Evolutionary conservation across 352 stramenopile species (phyloP), one percentile per base, ranked within the genome.

Genomic region (Pythium phragmitis): DNA sequence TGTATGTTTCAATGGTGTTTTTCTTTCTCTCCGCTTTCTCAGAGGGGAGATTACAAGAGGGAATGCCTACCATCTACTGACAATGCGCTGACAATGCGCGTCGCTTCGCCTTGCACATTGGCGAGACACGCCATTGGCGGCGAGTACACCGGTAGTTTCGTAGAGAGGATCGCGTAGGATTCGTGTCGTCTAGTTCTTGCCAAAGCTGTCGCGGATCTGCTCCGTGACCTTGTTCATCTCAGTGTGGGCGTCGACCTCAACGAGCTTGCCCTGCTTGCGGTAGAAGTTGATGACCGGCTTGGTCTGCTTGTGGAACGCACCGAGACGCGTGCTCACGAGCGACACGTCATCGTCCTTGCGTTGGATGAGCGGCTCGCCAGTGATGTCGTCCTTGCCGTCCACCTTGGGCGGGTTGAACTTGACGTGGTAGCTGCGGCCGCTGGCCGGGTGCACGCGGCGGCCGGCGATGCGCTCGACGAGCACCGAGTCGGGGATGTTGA

Each of bases 331-430:
- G 45, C 85, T 77, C 33, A 99, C 76, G 50, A 93, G 98, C 41
- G 81, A 79, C 23, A 97, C 90, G 59, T 97, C 98, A 82, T 99
- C 97, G 82, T 99, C 97, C 70, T 96, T 96, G 71, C 97, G 88
- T 79, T 99, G 96, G 82, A 99, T 99, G 57, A 99, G 82, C 45
- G 88, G 70, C 70, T 99, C 97, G 46, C 94, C 93, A n/a, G 96
- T 99, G 48, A 98, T 62, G 75, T 99, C 97, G 76, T 96, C 87
- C 67, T 88, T 87, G 63, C 76, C 83, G 1, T 74, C 74, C 14
- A 88, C 84, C 83, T 98, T 97, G 30, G 97, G 97, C 51, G 96
- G 96, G 65, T 96, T 96, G 80, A 98, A 99, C 87, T 98, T 98
- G 63, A 98, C 86, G 76, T 99, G 97, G 82, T 99, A 99, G 74